A percentile compares a stretch with the other conserved stretches of the same genome.
phyloP scores from a whole-genome alignment of 2,329 filamentous ascomycete species.

The Xylaria sp. region DNA sequence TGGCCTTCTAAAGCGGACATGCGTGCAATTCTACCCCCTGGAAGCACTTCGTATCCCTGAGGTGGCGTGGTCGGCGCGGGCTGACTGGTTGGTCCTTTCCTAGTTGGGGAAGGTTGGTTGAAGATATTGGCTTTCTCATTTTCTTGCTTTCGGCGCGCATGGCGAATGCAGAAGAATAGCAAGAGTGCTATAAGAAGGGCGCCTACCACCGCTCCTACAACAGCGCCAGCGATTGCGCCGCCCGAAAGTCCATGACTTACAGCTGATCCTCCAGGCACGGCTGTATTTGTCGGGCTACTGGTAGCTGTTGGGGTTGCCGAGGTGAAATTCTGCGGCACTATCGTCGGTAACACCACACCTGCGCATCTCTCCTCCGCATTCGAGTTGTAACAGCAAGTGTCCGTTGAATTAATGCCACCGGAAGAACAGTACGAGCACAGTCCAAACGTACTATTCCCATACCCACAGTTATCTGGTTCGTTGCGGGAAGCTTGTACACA shows the following conservation, averaged over 20 bases:
- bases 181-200: constrained; percentile 75
- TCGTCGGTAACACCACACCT: constrained; percentile 80
- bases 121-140: constrained; percentile 80
- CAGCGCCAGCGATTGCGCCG: constrained; percentile 92
- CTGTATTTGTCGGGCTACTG: constrained; percentile 54
- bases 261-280: constrained; percentile 47
- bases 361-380: constrained; percentile 78
- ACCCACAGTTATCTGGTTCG: constrained; percentile 89
- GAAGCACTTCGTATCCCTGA: constrained; percentile 77
- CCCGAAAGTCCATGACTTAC: constrained; percentile 68
- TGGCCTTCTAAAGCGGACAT: constrained; percentile 93
- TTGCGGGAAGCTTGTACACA: constrained; percentile 84
- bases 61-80: constrained; percentile 48
- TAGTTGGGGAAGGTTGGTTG: constrained; percentile 86
- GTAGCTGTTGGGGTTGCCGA: constrained; percentile 59
- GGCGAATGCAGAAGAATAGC: constrained; percentile 73
- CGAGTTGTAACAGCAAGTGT: constrained; percentile 91
- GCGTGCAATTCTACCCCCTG: constrained; percentile 88
- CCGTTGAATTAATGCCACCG: constrained; percentile 89
- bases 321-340: constrained; percentile 74
- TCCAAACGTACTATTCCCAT: constrained; percentile 74
- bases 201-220: constrained; percentile 81
- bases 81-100: constrained; percentile 61
- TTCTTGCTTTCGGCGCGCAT: constrained; percentile 61
- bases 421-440: constrained; percentile 88